phyloP scores from a whole-genome alignment of 441 rosid genomes.

The Pelargonium citronellum region DNA sequence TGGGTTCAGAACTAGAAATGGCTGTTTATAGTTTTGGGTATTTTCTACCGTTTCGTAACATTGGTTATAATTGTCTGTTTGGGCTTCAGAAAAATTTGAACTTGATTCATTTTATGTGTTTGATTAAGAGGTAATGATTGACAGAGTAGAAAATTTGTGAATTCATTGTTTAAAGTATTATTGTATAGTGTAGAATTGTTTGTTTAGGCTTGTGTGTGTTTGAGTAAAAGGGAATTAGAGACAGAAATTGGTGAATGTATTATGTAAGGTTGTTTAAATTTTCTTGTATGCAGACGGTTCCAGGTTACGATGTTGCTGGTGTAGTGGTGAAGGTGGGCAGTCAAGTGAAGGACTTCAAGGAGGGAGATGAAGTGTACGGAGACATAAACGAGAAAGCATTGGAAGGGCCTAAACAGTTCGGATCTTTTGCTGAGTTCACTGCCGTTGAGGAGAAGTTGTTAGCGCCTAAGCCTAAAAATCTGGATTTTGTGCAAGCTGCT shows the following conservation, averaged over 20 bases:
- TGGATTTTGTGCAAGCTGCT: conserved; percentile 74
- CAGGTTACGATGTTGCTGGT: conserved; percentile 92
- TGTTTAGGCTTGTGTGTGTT: not conserved
- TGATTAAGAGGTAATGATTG: no score
- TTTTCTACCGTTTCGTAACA: not conserved
- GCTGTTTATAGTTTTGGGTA: not conserved
- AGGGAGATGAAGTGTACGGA: conserved; percentile 81
- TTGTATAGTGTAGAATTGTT: no score
- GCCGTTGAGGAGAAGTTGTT: conserved; percentile 78
- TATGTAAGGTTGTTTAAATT: not conserved
- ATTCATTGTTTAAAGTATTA: no score
- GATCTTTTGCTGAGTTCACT: conserved; percentile 75
- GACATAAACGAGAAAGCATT: conserved; percentile 80
- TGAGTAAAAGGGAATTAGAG: not conserved
- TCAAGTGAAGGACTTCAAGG: conserved; percentile 61
- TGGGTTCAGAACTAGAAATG: not conserved
- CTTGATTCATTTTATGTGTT: no score
- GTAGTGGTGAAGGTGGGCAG: conserved; percentile 73
- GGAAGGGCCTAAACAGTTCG: conserved; percentile 86
- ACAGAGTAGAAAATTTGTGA: no score
- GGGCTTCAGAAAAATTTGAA: not conserved
- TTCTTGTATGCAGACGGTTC: conserved; percentile 37
- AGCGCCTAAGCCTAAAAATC: conserved; percentile 70
- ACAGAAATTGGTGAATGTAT: not conserved
- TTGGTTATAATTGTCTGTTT: not conserved